Conservation (phyloP, 2,329 filamentous ascomycete genomes). For the Chalaropsis ovoidea region DNA sequence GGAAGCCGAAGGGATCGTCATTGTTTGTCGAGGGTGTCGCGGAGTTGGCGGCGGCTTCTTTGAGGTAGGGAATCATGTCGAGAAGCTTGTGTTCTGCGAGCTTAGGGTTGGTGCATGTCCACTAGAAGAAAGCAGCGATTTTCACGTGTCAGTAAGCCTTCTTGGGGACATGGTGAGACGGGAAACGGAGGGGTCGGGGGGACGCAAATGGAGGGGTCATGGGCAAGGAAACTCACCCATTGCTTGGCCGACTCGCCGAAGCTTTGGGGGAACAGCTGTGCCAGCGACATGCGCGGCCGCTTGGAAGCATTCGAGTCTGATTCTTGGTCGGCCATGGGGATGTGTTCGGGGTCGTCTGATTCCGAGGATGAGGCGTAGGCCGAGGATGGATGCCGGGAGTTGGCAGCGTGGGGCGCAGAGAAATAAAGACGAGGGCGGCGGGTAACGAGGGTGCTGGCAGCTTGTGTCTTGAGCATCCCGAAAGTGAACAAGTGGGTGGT, state of each 20-base stretch:
- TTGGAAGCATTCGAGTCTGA: constrained; percentile 28
- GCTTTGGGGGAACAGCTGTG: constrained; percentile 64
- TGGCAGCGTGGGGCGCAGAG: constrained; percentile 27
- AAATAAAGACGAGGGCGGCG: constrained; percentile 37
- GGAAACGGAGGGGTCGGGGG: not conserved
- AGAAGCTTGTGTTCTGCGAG: constrained; percentile 82
- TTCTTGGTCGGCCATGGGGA: constrained; percentile 25
- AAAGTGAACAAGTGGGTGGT: constrained; percentile 14
- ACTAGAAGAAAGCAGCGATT: constrained; percentile 43
- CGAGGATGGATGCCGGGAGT: constrained; percentile 20
- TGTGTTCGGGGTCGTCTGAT: constrained; percentile 30
- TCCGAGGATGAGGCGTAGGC: constrained; percentile 23
- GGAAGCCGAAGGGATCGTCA: constrained; percentile 70
- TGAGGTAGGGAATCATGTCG: constrained; percentile 72
- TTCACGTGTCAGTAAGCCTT: constrained; percentile 13
- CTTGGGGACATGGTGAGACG: not conserved
- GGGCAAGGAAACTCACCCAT: constrained; percentile 59
- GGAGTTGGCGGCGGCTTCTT: constrained; percentile 51
- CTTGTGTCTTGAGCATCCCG: constrained; percentile 41
- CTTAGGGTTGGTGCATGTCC: constrained; percentile 72
- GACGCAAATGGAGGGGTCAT: not conserved
- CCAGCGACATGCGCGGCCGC: constrained; percentile 30
- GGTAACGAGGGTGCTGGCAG: constrained; percentile 33
- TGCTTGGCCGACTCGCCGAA: constrained; percentile 87
- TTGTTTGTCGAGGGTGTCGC: constrained; percentile 37